These are phyloP conservation scores for Populus simonii DNA, from an alignment of 345 rosid genomes.

Conservation along the genomic window DNA sequence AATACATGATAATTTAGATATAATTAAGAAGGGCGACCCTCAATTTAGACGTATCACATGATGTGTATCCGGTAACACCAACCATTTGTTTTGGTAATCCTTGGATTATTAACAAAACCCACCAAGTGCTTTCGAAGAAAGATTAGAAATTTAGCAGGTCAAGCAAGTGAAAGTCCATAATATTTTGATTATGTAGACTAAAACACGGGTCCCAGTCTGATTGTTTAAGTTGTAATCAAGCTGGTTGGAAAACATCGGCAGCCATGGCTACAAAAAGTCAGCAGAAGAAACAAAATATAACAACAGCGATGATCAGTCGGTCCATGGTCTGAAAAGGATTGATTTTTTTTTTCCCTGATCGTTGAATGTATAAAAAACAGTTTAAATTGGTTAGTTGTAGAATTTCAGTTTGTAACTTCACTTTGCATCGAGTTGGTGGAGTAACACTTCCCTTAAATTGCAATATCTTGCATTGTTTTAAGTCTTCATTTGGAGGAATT, in stretches of 20 bases:
- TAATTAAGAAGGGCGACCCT: not conserved
- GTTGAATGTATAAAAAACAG: not conserved
- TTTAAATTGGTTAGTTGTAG: not conserved
- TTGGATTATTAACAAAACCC: constrained; percentile 17
- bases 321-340: not conserved
- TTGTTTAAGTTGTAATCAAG: not conserved
- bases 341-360: not conserved
- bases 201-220: not conserved
- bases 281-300: not conserved
- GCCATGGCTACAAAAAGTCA: not conserved
- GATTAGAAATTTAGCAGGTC: constrained; percentile 19
- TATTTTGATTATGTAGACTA: not conserved
- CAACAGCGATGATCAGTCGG: not conserved
- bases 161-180: constrained; percentile 23
- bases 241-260: not conserved
- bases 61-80: not conserved
- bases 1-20: not conserved
- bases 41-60: not conserved
- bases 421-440: not conserved
- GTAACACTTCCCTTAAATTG: not conserved
- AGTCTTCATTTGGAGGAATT: not conserved
- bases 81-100: not conserved
- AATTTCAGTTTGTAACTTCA: not conserved
- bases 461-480: not conserved
- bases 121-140: constrained; percentile 6